These are phyloP conservation scores for Apiotrichum porosum DNA, from an alignment of 1,284 basidiomycete species.

Conservation along the genomic window DNA sequence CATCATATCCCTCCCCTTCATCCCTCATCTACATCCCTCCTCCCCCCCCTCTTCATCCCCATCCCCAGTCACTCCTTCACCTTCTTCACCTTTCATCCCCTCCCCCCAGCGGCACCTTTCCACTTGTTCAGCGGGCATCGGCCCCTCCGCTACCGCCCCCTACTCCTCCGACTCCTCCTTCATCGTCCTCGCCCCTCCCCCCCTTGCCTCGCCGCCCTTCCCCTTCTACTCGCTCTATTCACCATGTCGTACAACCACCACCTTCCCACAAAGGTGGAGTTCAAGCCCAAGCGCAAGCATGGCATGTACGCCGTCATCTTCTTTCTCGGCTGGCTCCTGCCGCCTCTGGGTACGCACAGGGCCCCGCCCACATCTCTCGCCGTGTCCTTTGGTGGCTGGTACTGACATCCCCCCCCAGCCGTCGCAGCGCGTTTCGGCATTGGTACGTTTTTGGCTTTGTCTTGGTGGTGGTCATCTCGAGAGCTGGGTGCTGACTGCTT, in stretches of 20 bases:
- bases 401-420: constrained; percentile 53
- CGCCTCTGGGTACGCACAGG: constrained; percentile 69
- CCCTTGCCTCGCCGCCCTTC: neutral
- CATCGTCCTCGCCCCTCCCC: neutral
- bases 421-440: constrained; percentile 93
- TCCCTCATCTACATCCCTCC: too few species aligned
- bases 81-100: neutral
- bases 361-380: neutral
- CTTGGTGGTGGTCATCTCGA: neutral
- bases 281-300: constrained; percentile 70
- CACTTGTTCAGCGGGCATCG: too few species aligned
- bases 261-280: constrained; percentile 55
- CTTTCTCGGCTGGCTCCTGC: constrained; percentile 74
- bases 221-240: neutral
- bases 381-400: neutral
- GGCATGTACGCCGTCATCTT: constrained; percentile 77
- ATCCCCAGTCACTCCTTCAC: neutral
- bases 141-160: too few species aligned
- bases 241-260: constrained; percentile 28
- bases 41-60: neutral
- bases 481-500: neutral
- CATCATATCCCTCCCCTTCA: too few species aligned
- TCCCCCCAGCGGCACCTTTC: too few species aligned
- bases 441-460: constrained; percentile 35
- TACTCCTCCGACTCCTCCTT: too few species aligned